These are phyloP conservation scores for Malus hybrid DNA, from an alignment of 331 rosid genomes.

Conservation along the genomic window DNA sequence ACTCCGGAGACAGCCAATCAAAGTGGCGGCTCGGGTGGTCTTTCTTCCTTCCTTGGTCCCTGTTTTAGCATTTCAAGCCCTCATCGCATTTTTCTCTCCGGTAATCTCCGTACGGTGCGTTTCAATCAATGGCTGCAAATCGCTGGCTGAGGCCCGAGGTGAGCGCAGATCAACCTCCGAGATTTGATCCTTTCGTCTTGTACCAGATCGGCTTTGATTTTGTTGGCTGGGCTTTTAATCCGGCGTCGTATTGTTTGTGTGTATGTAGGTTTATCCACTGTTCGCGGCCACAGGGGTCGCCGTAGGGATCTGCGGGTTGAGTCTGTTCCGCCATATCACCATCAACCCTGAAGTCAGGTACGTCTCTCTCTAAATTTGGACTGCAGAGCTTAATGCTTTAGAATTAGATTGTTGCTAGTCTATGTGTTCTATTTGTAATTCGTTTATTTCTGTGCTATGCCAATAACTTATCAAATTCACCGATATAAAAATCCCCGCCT, in stretches of 20 bases:
- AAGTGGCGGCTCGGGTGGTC: not conserved
- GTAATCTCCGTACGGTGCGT: not conserved
- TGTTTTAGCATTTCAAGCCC: not conserved
- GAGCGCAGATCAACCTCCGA: conserved; percentile 7
- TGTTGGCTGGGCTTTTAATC: not conserved
- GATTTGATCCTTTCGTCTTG: not conserved
- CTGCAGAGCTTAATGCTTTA: not conserved
- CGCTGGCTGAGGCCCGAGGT: conserved; percentile 95
- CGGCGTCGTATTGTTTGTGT: not conserved
- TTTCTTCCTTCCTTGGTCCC: not conserved
- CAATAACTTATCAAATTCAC: not conserved
- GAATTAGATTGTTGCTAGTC: not conserved
- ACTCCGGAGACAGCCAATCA: conserved; percentile 4
- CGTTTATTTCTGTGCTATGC: not conserved
- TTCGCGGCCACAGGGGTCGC: conserved; percentile 83
- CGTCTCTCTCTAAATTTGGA: not conserved
- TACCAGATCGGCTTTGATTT: not conserved
- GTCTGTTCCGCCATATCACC: conserved; percentile 56
- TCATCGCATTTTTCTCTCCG: not conserved
- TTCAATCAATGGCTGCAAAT: conserved; percentile 35
- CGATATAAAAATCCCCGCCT: too few species aligned
- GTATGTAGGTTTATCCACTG: conserved; percentile 67
- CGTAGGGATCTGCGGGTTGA: conserved; percentile 72
- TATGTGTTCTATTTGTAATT: not conserved
- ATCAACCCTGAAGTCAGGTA: conserved; percentile 99